These are phyloP conservation scores for Leccinum griseonigrum DNA, from an alignment of 1,284 basidiomycete species.

Conservation along the genomic window DNA sequence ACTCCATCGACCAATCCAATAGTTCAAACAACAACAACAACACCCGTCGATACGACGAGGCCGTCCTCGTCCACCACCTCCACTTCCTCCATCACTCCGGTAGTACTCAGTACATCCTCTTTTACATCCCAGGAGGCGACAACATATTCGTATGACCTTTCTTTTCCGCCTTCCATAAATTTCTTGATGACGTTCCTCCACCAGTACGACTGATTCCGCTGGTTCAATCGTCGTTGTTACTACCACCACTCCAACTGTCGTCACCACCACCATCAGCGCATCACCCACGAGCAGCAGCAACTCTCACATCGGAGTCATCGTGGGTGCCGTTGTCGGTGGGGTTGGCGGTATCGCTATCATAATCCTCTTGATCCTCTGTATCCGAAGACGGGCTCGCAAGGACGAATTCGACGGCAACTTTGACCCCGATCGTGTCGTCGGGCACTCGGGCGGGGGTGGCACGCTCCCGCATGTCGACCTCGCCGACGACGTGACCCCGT, in stretches of 20 bases:
- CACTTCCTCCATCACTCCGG: neutral
- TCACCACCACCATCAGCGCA: constrained; percentile 4
- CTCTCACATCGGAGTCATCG: constrained; percentile 24
- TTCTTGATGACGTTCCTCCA: neutral
- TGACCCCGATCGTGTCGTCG: constrained; percentile 44
- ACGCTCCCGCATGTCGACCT: constrained; percentile 39
- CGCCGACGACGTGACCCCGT: constrained; percentile 39
- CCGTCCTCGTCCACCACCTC: neutral
- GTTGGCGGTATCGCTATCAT: constrained; percentile 19
- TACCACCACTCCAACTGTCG: constrained; percentile 16
- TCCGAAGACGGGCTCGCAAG: constrained; percentile 19
- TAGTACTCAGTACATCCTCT: neutral
- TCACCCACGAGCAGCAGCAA: neutral
- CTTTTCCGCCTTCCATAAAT: neutral
- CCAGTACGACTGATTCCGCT: constrained; percentile 22
- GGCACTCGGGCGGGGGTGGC: constrained; percentile 16
- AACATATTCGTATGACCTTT: constrained; percentile 16
- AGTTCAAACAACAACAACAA: neutral
- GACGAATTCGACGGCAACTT: constrained; percentile 52
- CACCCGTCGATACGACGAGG: neutral
- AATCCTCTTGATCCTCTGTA: constrained; percentile 22
- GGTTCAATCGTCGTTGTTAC: constrained; percentile 25
- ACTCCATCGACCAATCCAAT: neutral
- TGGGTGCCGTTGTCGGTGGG: constrained; percentile 32
- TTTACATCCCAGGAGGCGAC: constrained; percentile 17